These are phyloP conservation scores for Aspergillus heteromorphus DNA, from an alignment of 495 filamentous ascomycete genomes.

Conservation along the genomic window DNA sequence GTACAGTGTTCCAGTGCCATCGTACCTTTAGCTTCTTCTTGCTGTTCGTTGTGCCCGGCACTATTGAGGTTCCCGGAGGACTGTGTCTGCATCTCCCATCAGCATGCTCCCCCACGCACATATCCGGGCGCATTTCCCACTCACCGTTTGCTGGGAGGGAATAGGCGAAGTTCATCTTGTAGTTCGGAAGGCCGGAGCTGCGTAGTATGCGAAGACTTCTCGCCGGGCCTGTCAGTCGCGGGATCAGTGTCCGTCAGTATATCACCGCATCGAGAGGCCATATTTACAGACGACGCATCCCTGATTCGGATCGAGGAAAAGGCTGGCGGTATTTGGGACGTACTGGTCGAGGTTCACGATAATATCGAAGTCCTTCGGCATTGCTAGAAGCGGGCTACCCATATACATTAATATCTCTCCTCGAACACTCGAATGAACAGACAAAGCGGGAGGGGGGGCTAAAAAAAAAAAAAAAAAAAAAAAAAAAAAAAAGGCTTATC, in stretches of 20 bases:
- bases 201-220: neutral
- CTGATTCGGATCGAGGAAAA: slow-evolving; percentile 20
- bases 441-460: too few relatives aligned
- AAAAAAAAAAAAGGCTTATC: neutral
- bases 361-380: slow-evolving; percentile 21
- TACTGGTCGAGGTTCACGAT: slow-evolving; percentile 16
- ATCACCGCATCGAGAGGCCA: slow-evolving; percentile 8
- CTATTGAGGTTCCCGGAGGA: slow-evolving; percentile 16
- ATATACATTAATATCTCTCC: neutral
- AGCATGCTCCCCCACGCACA: neutral
- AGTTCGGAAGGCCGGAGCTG: neutral
- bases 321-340: slow-evolving; percentile 23
- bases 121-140: neutral
- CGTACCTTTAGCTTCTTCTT: slow-evolving; percentile 11
- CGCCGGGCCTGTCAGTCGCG: neutral
- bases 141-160: neutral
- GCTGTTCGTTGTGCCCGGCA: slow-evolving; percentile 14
- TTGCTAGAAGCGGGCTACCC: slow-evolving; percentile 23
- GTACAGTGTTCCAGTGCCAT: neutral
- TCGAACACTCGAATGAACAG: too few relatives aligned
- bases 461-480: too few relatives aligned
- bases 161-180: neutral
- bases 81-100: slow-evolving; percentile 9
- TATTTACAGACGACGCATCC: slow-evolving; percentile 27
- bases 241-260: slow-evolving; percentile 5